phyloP scores from a whole-genome alignment of 1,284 basidiomycete genomes.

The Exsudoporus floridanus region DNA sequence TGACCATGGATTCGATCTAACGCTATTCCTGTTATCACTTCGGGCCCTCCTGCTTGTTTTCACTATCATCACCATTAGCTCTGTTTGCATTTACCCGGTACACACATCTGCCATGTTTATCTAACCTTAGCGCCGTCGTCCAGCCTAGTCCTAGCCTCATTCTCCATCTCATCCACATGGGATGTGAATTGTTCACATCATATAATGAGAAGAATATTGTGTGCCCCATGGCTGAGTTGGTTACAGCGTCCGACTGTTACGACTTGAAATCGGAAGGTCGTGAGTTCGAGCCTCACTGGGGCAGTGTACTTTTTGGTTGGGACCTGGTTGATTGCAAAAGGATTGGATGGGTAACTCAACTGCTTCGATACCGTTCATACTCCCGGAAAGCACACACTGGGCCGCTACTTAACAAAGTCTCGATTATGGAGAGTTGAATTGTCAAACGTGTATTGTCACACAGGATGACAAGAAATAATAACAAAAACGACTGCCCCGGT shows the following conservation, averaged over 20 bases:
- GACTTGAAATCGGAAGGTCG: slow-evolving; percentile 61
- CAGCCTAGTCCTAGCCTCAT: too few species aligned
- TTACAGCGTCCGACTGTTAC: slow-evolving; percentile 81
- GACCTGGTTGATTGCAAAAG: too few species aligned
- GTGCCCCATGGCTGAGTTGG: slow-evolving; percentile 81
- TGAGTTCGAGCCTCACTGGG: slow-evolving; percentile 74
- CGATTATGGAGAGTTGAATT: too few species aligned
- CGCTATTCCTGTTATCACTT: neutral
- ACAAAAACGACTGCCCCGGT: slow-evolving; percentile 51
- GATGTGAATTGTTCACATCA: neutral
- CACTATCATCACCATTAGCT: too few species aligned
- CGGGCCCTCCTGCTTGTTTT: neutral
- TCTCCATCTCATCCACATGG: neutral
- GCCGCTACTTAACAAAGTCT: too few species aligned
- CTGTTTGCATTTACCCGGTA: too few species aligned
- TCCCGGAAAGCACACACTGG: neutral
- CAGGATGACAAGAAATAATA: too few species aligned
- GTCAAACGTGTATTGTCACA: too few species aligned
- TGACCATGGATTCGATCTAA: too few species aligned
- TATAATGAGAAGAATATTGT: neutral
- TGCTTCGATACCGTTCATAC: neutral
- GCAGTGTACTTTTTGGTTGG: slow-evolving; percentile 40
- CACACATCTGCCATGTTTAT: too few species aligned
- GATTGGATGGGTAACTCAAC: neutral
- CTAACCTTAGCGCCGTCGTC: neutral